Base-by-base conservation (phyloP, 371 early-diverging fungal genomes). In the Rhizopus sp. region DNA sequence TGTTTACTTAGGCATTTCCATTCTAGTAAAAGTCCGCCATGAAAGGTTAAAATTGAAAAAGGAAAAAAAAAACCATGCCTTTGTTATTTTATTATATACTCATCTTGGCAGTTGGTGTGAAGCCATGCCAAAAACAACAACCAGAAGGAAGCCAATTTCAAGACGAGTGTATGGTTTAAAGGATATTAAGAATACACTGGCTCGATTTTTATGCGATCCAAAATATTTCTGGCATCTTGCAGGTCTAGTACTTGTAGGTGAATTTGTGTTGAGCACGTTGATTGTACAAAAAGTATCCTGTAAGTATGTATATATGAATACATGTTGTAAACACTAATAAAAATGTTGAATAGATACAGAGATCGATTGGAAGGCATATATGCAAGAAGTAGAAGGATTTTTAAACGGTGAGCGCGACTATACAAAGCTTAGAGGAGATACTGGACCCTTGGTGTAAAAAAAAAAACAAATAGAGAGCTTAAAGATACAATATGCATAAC, bases 321-420 rank as follows among this genome's bases (percentile, higher is more conserved):
- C 17, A 13, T 39, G 3, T 4, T 13, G 4, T 17, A 13, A 15
- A 13, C 0, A 29, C 45, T 17, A 9, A 17, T 48, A 33, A 31
- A 16, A 37, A 34, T 2, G 47, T n/a, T n/a, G n/a, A n/a, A 31
- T 57, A 90, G 88, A 95, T 64, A 95, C 97, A 7, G 95, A 97
- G 67, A 97, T 97, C 57, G 97, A 97, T 73, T 97, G 93, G 94
- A 73, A 63, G 13, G 89, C 96, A 1, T 97, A 97, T 68, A 94
- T 96, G 94, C 93, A 96, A 72, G 85, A 97, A 72, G 91, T 95
- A 0, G 72, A 71, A 32, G 87, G 86, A 8, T 92, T 90, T 63
- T 53, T 91, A 7, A 57, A 63, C 3, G 96, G 96, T 5, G 93
- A 95, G 66, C 80, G 85, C 5, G 88, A 95, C 65, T 97, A 97